phyloP scores from a whole-genome alignment of 257 asterid species.

The Penstemon eatonii region DNA sequence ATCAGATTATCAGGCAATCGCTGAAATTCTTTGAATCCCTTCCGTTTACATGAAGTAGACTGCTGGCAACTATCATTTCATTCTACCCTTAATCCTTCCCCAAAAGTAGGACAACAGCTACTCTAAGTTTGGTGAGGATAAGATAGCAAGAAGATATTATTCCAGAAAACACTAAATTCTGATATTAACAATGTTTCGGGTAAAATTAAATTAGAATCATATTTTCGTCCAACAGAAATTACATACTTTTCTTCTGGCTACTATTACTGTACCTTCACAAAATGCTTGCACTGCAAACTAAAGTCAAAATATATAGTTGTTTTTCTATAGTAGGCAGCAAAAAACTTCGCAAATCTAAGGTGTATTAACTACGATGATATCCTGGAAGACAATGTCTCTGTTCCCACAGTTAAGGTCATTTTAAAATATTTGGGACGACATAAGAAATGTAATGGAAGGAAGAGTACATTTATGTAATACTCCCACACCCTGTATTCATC shows the following conservation, averaged over 20 bases:
- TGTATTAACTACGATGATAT: not conserved
- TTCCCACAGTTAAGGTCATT: not conserved
- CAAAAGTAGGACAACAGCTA: not conserved
- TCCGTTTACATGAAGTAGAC: not conserved
- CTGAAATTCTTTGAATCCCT: not conserved
- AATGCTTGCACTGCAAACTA: slow-evolving; percentile 8
- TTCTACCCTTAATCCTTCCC: not conserved
- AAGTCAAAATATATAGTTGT: not conserved
- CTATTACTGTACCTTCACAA: not conserved
- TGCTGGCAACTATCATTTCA: not conserved
- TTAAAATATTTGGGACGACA: not conserved
- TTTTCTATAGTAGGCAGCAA: not conserved
- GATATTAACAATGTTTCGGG: not conserved
- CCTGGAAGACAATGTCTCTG: not conserved
- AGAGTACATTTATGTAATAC: not conserved
- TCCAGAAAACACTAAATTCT: slow-evolving; percentile 13
- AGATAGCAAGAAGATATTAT: not conserved
- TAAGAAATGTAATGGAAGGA: slow-evolving; percentile 9
- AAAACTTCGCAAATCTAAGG: not conserved
- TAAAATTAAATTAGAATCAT: not conserved
- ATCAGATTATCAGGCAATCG: not conserved
- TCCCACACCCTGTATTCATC: not conserved
- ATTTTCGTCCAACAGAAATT: not conserved
- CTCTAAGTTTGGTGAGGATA: not conserved
- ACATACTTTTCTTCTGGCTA: slow-evolving; percentile 1